Conservation (phyloP, 352 stramenopile genomes). For the Pythium folliculosum region DNA sequence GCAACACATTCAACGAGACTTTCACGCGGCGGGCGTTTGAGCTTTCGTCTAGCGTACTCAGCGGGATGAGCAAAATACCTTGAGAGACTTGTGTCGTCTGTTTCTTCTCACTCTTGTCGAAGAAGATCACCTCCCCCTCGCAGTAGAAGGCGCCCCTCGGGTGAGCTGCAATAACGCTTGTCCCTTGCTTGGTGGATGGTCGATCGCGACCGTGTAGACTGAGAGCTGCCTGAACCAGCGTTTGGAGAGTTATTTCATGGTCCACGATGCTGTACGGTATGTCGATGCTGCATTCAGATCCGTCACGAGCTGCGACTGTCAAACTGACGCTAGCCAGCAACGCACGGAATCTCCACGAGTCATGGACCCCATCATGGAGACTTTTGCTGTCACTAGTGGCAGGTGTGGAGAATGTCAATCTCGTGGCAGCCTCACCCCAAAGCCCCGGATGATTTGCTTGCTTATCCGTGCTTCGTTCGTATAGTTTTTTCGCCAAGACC, state of each 20-base stretch:
- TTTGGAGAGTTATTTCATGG: constrained; percentile 15
- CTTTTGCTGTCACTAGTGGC: background rate
- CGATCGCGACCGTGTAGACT: constrained; percentile 12
- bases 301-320: constrained; percentile 10
- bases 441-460: too few species aligned
- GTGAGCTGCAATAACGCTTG: background rate
- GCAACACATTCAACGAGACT: constrained; percentile 16
- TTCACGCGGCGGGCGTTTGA: background rate
- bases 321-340: constrained; percentile 1
- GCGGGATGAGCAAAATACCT: constrained; percentile 11
- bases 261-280: constrained; percentile 16
- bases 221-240: constrained; percentile 10
- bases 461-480: background rate
- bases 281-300: constrained; percentile 13
- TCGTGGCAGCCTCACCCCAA: constrained; percentile 5
- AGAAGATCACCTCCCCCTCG: constrained; percentile 17
- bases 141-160: constrained; percentile 17
- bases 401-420: background rate
- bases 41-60: constrained; percentile 16
- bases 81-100: constrained; percentile 11
- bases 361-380: background rate
- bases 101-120: background rate
- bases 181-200: background rate
- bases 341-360: constrained; percentile 9
- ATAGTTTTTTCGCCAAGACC: constrained; percentile 8